These are phyloP conservation scores for Kwoniella sp. DNA, from an alignment of 768 basidiomycete species.

Conservation along the genomic window DNA sequence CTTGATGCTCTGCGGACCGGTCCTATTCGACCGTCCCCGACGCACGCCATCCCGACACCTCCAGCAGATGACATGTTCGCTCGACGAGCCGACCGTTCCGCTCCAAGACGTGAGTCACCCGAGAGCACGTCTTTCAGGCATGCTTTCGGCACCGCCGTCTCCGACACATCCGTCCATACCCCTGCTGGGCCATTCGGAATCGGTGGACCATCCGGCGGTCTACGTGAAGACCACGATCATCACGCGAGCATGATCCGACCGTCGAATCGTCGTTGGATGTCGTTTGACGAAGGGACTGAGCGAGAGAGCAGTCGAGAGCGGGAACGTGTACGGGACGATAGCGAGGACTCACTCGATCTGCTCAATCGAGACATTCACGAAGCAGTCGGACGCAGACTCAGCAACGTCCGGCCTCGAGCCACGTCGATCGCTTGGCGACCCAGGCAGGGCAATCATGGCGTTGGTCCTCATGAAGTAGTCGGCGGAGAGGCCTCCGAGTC, in stretches of 20 bases:
- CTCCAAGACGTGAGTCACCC: neutral
- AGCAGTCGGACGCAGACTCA: slow-evolving; percentile 10
- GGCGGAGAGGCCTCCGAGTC: too few relatives aligned
- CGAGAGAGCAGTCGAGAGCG: slow-evolving; percentile 3
- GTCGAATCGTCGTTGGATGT: slow-evolving; percentile 11
- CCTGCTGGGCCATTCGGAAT: neutral
- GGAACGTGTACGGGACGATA: neutral
- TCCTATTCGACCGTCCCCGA: neutral
- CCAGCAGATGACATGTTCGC: too few relatives aligned
- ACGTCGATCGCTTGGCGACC: slow-evolving; percentile 5
- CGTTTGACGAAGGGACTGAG: slow-evolving; percentile 11
- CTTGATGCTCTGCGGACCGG: slow-evolving; percentile 1
- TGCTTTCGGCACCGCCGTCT: neutral
- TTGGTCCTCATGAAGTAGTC: too few relatives aligned
- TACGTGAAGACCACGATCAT: too few relatives aligned
- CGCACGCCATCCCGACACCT: neutral
- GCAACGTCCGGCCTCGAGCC: slow-evolving; percentile 3
- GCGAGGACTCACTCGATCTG: neutral
- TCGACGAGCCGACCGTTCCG: too few relatives aligned
- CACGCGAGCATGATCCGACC: slow-evolving; percentile 1
- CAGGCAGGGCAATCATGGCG: too few relatives aligned
- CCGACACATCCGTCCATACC: neutral
- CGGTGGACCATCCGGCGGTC: too few relatives aligned
- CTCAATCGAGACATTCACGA: slow-evolving; percentile 14
- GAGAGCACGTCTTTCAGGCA: neutral